Base-by-base conservation (phyloP, 331 rosid genomes). In the Telfairia occidentalis region DNA sequence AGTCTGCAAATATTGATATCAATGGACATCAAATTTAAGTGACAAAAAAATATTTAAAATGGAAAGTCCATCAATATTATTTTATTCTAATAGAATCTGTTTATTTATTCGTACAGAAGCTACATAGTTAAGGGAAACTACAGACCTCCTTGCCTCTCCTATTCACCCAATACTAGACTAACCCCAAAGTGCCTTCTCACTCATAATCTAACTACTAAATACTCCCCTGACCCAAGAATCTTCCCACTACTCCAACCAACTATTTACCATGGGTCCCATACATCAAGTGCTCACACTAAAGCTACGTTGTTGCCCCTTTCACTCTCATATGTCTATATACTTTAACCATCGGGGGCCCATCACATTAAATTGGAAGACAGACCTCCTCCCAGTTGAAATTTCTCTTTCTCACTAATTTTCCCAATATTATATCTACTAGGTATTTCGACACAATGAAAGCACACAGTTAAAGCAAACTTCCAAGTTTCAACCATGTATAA, bases 1-100 rank as follows among this genome's bases (percentile, higher is more conserved):
- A 48, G 97, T 95, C 99, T 95, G 89, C 83, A 82, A 55, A 71
- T 84, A 78, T 75, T 54, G 29, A 64, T 49, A 69, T 69, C 35
- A 10, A 16, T 24, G 24, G 5, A 43, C 38, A 13, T 24, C 38
- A 12, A 3, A 21, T 40, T 42, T 12, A 42, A 43, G 30, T 37
- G 4, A 65, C 30, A 61, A 3, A 24, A 9, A 11, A 48, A n/a
- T n/a, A 65, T 16, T 11, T 59, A 0, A 57, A 26, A 35, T 42
- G 37, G 43, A 29, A 57, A 79, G 55, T 42, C 5, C 66, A 60
- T 30, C 12, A 26, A 7, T 0, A 52, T 19, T 53, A 28, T 24
- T 58, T 57, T 12, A 58, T 58, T 58, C 65, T 18, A 32, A 59
- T 5, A 58, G 21, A n/a, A 59, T 59, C 21, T 40, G 2, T 59